Evolutionary conservation across 1,284 basidiomycete species (phyloP), one percentile per base, ranked within the genome.

Genomic region (Schizophyllum commune): DNA sequence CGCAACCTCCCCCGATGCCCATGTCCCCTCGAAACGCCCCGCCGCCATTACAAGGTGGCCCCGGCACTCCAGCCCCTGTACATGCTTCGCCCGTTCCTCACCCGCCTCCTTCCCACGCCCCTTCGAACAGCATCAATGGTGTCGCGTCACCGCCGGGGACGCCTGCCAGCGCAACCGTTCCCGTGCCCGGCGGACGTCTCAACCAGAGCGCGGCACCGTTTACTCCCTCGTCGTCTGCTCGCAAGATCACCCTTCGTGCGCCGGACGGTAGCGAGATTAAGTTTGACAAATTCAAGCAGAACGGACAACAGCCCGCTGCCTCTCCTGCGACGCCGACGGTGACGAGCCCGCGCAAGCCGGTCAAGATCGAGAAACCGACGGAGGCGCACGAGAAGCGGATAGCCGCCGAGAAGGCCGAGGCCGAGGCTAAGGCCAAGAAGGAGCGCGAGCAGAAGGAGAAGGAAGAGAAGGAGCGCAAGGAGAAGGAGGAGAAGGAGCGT

Each of bases 71-170:
- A 8, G 87, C 85, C 0, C 74, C 83, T 55, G 64, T 81, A 0
- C 85, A 86, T 64, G 79, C 86, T 21, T 70, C 79, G 53, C 80
- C 82, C 11, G 76, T 79, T 7, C 83, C 83, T 67, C 78, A 79
- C 3, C 78, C 80, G 13, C 78, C 82, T 1, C 75, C 78, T 5
- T 77, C 81, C 15, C 80, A 82, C 62, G 75, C 79, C 55, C 74
- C 83, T 15, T 73, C 79, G 6, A 75, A 71, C 54, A 81, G 74
- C 60, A 77, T 83, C 15, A 74, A 73, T 60, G 74, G 74, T 52
- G 68, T 88, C 5, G 79, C 84, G 1, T 86, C 88, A 0, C 85
- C 88, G 0, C 87, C 88, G n/a, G 78, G 86, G 4, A 88, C 88
- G 1, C 85, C 87, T 1, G 79, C 83, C 1, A 74, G 82, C 0